These are phyloP conservation scores for Akanthomyces dipterigenus DNA, from an alignment of 2,329 filamentous ascomycete species.

Conservation along the genomic window DNA sequence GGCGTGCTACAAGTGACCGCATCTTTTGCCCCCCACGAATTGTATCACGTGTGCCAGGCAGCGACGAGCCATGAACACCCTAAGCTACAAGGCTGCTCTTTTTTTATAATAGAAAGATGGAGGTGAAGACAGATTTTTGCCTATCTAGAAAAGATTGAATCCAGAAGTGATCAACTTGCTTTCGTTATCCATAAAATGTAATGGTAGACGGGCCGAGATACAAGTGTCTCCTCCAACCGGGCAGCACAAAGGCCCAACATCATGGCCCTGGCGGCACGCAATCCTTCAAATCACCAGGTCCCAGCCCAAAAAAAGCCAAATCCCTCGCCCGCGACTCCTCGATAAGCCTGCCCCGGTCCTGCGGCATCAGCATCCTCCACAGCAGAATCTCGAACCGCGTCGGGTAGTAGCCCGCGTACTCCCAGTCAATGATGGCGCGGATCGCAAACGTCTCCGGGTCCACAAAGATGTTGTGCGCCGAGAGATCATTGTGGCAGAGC, in stretches of 20 bases:
- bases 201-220: too few species aligned
- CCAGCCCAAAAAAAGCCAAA: not conserved
- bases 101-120: too few species aligned
- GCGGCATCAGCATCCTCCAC: not conserved
- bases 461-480: conserved; percentile 13
- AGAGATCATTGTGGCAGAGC: conserved; percentile 17
- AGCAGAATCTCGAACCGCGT: too few species aligned
- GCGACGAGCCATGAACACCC: not conserved
- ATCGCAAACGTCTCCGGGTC: conserved; percentile 23
- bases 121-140: too few species aligned
- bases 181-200: too few species aligned
- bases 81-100: too few species aligned
- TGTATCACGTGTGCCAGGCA: conserved; percentile 7
- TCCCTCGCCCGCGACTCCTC: not conserved
- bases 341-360: not conserved
- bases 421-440: conserved; percentile 30
- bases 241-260: too few species aligned
- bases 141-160: too few species aligned
- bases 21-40: not conserved
- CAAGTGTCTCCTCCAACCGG: too few species aligned
- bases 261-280: too few species aligned
- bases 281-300: too few species aligned
- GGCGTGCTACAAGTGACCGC: not conserved
- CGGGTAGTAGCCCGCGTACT: conserved; percentile 30
- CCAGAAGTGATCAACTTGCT: too few species aligned